phyloP scores from a whole-genome alignment of 78 protist genomes.

The slime mould (Dictyostelium discoideum) region dicty_2.7 NC_007089.4:3831501-3832000 shows the following conservation, averaged over 20 bases:
- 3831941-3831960: no score
- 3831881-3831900: no score
- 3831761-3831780: not conserved
- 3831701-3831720: not conserved
- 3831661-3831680: not conserved
- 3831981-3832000: no score
- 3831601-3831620: not conserved
- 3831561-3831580: slow-evolving; percentile 88
- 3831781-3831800: not conserved
- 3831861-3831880: no score
- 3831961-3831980: no score
- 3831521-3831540: slow-evolving; percentile 23
- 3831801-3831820: not conserved
- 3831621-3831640: not conserved
- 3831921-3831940: no score
- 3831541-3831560: slow-evolving; percentile 88
- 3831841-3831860: no score
- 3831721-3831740: not conserved
- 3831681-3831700: not conserved
- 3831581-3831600: not conserved
- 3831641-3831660: not conserved
- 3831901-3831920: no score
- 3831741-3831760: not conserved
- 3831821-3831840: no score
- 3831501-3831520: slow-evolving; percentile 92